Evolutionary conservation across 129 eudicot genomes (phyloP), one percentile per base, ranked within the genome.

Genomic region (Solidago caesia): DNA sequence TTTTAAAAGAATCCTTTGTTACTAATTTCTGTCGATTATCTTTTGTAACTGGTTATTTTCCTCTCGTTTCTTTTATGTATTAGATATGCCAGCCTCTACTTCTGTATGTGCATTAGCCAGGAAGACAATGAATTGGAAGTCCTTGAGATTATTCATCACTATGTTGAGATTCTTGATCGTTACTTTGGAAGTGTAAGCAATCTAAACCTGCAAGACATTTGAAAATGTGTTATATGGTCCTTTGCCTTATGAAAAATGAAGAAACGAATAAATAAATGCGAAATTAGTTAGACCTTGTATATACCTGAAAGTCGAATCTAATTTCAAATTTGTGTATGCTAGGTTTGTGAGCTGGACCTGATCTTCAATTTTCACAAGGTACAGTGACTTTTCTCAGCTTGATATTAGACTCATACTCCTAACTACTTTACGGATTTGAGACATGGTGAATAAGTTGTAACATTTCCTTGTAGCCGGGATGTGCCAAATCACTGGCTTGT

Each of bases 301-400:
- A 15, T 77, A 33, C 4, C 10, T 68, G 5, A 52, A 68, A 13
- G 25, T 13, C 39, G 71, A 61, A 67, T 62, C 70, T 47, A 77
- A 68, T 42, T 14, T 79, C 49, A 12, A 42, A 64, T 55, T 45
- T 83, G 12, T 77, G 29, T 74, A 69, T 46, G 73, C 43, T 77
- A 92, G 98, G 98, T 92, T 55, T 89, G 98, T 79, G 98, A 92
- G 82, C 83, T 92, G 88, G 98, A 92, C 75, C 75, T 92, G 87
- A 89, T 92, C 81, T 89, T 89, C 57, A 92, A 92, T 77, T 92
- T 89, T 75, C 98, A 92, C 81, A 89, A 92, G 95, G 98, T 92
- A 84, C 4, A 47, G 64, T 49, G 29, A 70, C 67, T 79, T 69
- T 33, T 60, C 45, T 58, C 3, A 68, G 64, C 61, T 64, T 75